phyloP scores from a whole-genome alignment of 768 basidiomycete genomes.

The Phanerochaete carnosa region DNA sequence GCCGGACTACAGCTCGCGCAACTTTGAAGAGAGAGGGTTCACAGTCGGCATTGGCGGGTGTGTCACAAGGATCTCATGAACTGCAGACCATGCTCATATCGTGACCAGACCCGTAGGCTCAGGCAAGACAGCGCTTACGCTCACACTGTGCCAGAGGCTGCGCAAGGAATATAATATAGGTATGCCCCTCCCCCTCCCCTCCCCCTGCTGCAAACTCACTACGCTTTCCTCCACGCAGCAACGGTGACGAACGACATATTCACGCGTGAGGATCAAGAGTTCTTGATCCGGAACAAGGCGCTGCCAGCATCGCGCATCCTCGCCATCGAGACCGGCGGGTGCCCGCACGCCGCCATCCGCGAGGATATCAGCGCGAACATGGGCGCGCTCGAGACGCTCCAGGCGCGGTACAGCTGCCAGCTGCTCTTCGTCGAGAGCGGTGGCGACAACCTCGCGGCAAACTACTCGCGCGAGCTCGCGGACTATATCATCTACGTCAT shows the following conservation, averaged over 20 bases:
- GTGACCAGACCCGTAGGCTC: conserved; percentile 86
- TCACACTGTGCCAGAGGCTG: conserved; percentile 82
- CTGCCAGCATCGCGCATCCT: conserved; percentile 82
- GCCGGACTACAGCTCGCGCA: conserved; percentile 79
- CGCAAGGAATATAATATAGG: conserved; percentile 90
- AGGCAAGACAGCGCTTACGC: conserved; percentile 92
- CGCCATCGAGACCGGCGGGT: conserved; percentile 97
- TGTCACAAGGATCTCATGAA: conserved; percentile 22
- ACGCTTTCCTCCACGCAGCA: conserved; percentile 43
- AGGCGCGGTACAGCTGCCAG: conserved; percentile 87
- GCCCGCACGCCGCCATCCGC: conserved; percentile 96
- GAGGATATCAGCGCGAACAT: conserved; percentile 98
- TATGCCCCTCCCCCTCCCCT: conserved; percentile 29
- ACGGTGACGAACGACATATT: conserved; percentile 99
- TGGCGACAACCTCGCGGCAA: conserved; percentile 95
- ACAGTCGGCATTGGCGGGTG: conserved; percentile 98
- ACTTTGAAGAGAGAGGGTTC: conserved; percentile 92
- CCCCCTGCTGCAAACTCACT: background rate
- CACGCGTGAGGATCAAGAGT: conserved; percentile 96
- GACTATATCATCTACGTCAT: conserved; percentile 97
- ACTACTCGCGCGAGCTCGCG: conserved; percentile 93
- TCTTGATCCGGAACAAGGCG: conserved; percentile 89
- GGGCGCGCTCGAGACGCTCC: conserved; percentile 91
- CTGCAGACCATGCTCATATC: background rate
- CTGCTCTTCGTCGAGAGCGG: conserved; percentile 94